Base-by-base conservation (phyloP, 495 filamentous ascomycete species). In the Penicillium pancosmium region DNA sequence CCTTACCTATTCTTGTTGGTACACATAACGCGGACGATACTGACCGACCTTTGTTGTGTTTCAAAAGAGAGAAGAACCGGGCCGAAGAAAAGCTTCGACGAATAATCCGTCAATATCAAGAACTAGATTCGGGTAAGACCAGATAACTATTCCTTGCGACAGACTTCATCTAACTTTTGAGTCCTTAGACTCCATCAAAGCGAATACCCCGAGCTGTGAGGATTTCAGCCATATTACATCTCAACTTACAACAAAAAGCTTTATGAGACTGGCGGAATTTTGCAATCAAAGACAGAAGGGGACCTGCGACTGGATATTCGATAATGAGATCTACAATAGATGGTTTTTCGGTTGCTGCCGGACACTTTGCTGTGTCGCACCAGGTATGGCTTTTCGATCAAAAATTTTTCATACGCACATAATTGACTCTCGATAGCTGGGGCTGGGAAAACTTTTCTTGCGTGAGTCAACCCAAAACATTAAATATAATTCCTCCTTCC, bases 381-480 rank as follows among this genome's bases (percentile, higher is more conserved):
- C 66, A n/a, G 51, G 73, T 75, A 55, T 27, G 50, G 68, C 38
- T 9, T 56, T 16, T 15, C 25, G 25, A 27, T 27, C 25, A 27
- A 27, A 5, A 27, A n/a, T n/a, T 5, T 27, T 19, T 43, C 5
- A 19, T 8, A 7, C 0, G 35, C 25, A 27, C 2, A 0, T 36
- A 38, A 36, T 7, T 13, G 11, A 38, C 44, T 16, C 3, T n/a
- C 31, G 5, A 16, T 43, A 76, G 73, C 73, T 18, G 73, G 73
- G 23, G 71, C 66, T 15, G 73, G 73, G 0, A 76, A 76, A 23
- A 76, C 71, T 0, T 76, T 76, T 57, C 50, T 76, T 3, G 56
- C 73, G 71, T 75, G 31, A 64, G 67, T 57, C 10, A 10, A 38
- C 13, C 35, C 2, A 10, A 8, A 38, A 38, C 10, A 10, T 38